Percentiles rank a stretch among this genome's conserved stretches.
Conservation (phyloP, 441 rosid genomes). For the Erodium moschatum region DNA sequence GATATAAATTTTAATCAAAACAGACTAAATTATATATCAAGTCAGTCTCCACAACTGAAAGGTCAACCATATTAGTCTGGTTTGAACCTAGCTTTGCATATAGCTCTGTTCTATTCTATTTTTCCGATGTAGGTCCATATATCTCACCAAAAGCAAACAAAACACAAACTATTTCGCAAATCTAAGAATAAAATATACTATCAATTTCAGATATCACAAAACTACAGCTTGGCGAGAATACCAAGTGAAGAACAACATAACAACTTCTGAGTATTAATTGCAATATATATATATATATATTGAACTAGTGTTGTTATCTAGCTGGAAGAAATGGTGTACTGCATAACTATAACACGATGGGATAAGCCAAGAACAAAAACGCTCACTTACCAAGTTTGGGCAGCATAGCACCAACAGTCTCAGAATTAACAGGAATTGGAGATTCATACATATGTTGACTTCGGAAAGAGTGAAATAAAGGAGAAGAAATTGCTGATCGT, state of each 20-base stretch:
- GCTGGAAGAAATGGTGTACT: neutral
- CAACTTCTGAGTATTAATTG: neutral
- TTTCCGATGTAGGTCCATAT: no score
- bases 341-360: neutral
- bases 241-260: neutral
- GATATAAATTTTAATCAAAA: no score
- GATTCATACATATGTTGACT: conserved; percentile 76
- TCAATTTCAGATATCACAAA: neutral
- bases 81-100: no score
- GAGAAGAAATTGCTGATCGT: conserved; percentile 60
- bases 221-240: neutral
- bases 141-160: neutral
- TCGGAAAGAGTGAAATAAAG: conserved; percentile 74
- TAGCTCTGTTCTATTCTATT: no score
- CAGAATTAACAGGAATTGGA: conserved; percentile 62
- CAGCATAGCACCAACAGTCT: conserved; percentile 86
- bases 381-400: conserved; percentile 69
- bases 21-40: no score
- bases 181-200: neutral
- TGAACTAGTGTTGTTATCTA: neutral
- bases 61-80: no score
- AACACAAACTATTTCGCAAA: neutral
- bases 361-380: neutral
- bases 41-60: no score
- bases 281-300: no score